Base-by-base conservation (phyloP, 352 stramenopile species). In the Globisporangium ultimum region DNA sequence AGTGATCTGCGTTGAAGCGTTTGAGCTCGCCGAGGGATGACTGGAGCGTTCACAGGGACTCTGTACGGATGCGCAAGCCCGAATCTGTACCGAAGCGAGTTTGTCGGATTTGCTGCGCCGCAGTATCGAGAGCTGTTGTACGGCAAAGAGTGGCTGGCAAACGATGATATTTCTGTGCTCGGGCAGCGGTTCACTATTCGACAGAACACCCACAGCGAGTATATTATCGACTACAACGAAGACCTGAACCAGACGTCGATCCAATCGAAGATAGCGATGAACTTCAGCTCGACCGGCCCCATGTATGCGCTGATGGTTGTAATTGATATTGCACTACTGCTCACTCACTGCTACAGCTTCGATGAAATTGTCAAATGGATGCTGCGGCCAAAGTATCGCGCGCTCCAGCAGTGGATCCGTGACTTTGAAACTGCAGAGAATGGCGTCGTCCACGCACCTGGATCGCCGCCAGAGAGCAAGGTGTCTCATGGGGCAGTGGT, bases 361-460 rank as follows among this genome's bases (percentile, higher is more conserved):
- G 48, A 65, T 18, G 63, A 74, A 34, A 58, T 74, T 48, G 28
- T 65, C 49, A 62, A 70, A 52, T 68, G 66, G 62, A 61, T 68
- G 17, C 21, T 63, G n/a, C 34, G 60, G 5, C 58, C 66, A 13
- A 40, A 70, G n/a, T 63, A 68, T 13, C 38, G 52, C 11, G 59
- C 62, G 17, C 34, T 72, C 1, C 66, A 69, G 20, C 46, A 24
- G 10, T 72, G 66, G 66, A 69, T 72, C 8, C 53, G 51, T 15
- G 54, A 63, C 10, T 69, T 72, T 42, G 61, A 72, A 48, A 53
- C 53, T 4, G 34, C 50, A 10, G 43, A 53, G 2, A 17, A 45
- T 43, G 36, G 48, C 38, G 47, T 28, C 24, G 24, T 5, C 5
- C 24, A 28, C 24, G 24, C 24, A 28, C 24, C 24, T 28, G 48